A percentile compares a stretch with the other conserved stretches of the same genome.
These are phyloP conservation scores for Takashimella tepidaria DNA, from an alignment of 1,284 basidiomycete species.

Conservation along the genomic window DNA sequence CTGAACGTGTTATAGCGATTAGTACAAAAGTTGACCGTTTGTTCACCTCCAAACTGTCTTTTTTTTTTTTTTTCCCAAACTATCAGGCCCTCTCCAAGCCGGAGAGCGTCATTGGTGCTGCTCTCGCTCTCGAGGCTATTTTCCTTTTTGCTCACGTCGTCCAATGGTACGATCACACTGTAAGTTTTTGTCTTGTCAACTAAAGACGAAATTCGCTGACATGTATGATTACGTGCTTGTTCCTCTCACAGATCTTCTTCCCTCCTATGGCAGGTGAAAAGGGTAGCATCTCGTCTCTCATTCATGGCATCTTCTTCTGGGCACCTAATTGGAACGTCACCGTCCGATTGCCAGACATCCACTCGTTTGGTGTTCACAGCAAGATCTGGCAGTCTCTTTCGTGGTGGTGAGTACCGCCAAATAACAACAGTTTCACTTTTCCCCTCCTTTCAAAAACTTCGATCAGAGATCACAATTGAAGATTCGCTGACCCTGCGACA, in stretches of 20 bases:
- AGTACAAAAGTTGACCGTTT: too few relatives aligned
- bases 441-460: too few relatives aligned
- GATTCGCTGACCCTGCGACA: too few relatives aligned
- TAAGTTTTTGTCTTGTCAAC: slow-evolving; percentile 1
- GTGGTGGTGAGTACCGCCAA: slow-evolving; percentile 36
- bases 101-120: slow-evolving; percentile 23
- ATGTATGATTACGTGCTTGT: not conserved
- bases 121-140: slow-evolving; percentile 30
- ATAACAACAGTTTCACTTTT: not conserved
- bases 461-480: too few relatives aligned
- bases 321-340: slow-evolving; percentile 29
- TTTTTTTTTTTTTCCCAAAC: too few relatives aligned
- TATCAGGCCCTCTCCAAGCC: slow-evolving; percentile 35
- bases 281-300: slow-evolving; percentile 30
- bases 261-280: slow-evolving; percentile 24
- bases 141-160: slow-evolving; percentile 34
- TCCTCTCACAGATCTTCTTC: slow-evolving; percentile 35
- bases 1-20: too few relatives aligned
- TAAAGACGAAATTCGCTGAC: not conserved
- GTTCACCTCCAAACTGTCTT: not conserved
- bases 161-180: slow-evolving; percentile 36
- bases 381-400: slow-evolving; percentile 36
- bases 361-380: slow-evolving; percentile 16
- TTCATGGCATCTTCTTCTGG: slow-evolving; percentile 41
- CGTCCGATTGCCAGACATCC: slow-evolving; percentile 28